Percentiles rank a stretch among this genome's conserved stretches.
These are phyloP conservation scores for Rubia yunnanensis DNA, from an alignment of 257 asterid genomes.

Conservation along the genomic window DNA sequence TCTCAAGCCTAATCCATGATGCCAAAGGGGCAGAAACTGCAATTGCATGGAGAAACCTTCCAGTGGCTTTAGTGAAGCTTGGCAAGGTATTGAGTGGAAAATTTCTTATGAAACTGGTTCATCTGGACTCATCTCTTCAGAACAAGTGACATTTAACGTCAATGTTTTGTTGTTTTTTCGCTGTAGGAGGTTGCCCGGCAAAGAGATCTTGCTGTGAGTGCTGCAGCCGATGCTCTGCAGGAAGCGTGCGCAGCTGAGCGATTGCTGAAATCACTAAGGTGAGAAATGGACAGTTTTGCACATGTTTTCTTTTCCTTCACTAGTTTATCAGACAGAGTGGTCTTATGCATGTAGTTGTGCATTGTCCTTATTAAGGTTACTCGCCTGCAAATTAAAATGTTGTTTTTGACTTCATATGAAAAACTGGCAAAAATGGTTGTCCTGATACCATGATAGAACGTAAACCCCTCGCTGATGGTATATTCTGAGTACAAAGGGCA, in stretches of 20 bases:
- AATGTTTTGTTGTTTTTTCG: conserved; percentile 6
- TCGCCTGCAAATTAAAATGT: neutral
- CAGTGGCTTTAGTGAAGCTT: conserved; percentile 37
- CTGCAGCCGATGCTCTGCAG: conserved; percentile 71
- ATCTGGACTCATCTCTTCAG: too few species aligned
- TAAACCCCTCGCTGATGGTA: too few species aligned
- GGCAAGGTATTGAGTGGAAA: conserved; percentile 48
- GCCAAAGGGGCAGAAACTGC: conserved; percentile 45
- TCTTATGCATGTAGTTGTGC: neutral
- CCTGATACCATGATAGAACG: too few species aligned
- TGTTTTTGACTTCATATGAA: neutral
- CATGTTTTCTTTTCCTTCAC: neutral
- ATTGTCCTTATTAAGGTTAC: neutral
- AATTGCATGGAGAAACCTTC: conserved; percentile 49
- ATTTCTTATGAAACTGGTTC: neutral
- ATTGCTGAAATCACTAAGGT: conserved; percentile 70
- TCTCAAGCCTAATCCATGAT: conserved; percentile 30
- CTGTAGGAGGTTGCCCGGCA: conserved; percentile 53
- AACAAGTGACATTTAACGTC: neutral
- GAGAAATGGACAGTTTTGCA: conserved; percentile 1
- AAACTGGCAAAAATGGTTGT: too few species aligned
- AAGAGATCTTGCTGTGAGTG: conserved; percentile 48
- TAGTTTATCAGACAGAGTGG: neutral
- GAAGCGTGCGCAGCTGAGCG: conserved; percentile 80
- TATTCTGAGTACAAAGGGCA: too few species aligned